Conservation (phyloP, 306 rosid genomes). For the Hippophae tibetana region DNA sequence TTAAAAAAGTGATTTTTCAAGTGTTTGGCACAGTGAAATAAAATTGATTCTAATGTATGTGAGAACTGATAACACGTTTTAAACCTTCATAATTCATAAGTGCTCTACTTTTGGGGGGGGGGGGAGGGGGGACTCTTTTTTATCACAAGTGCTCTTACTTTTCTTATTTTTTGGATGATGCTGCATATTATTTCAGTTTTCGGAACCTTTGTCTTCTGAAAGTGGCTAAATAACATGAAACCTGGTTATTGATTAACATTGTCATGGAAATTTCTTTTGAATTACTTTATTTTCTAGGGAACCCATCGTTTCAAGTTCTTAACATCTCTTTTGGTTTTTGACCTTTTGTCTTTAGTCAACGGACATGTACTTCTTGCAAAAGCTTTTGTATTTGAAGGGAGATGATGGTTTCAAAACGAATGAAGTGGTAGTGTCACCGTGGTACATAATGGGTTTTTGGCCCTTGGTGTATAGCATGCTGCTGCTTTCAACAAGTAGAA, state of each 20-base stretch:
- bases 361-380: slow-evolving; percentile 68
- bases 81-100: no score
- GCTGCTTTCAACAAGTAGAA: slow-evolving; percentile 79
- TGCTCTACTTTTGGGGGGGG: no score
- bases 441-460: slow-evolving; percentile 96
- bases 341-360: slow-evolving; percentile 33
- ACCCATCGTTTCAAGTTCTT: no score
- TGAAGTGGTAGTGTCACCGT: slow-evolving; percentile 62
- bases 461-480: slow-evolving; percentile 75
- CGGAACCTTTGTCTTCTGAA: no score
- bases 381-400: slow-evolving; percentile 64
- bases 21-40: neutral
- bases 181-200: no score
- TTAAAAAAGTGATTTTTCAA: neutral
- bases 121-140: no score
- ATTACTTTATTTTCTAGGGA: neutral
- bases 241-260: neutral
- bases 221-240: neutral
- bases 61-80: neutral
- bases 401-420: slow-evolving; percentile 90
- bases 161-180: neutral
- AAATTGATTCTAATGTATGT: neutral
- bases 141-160: neutral
- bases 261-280: neutral
- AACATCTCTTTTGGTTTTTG: neutral